phyloP scores from a whole-genome alignment of 2,329 filamentous ascomycete genomes.

The Pseudogymnoascus sp. region DNA sequence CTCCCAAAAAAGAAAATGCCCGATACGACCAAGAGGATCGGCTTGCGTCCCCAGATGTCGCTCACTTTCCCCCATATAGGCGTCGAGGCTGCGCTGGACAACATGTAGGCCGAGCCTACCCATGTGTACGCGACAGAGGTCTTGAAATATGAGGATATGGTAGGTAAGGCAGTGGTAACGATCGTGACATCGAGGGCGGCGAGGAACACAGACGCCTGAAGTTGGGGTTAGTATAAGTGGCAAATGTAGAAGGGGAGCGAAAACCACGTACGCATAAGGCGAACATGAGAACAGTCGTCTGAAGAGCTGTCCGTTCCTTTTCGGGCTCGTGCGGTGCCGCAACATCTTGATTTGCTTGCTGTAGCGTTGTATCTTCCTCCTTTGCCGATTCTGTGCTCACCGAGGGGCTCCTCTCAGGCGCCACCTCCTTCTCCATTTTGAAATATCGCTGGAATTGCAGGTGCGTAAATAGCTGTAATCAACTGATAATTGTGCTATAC shows the following conservation, averaged over 20 bases:
- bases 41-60: conserved; percentile 52
- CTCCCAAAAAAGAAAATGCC: conserved; percentile 45
- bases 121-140: conserved; percentile 53
- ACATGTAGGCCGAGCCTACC: conserved; percentile 67
- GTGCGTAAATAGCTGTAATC: neutral
- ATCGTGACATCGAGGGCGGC: conserved; percentile 39
- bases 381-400: neutral
- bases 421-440: neutral
- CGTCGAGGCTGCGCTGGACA: conserved; percentile 58
- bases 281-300: conserved; percentile 26
- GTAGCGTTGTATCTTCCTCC: neutral
- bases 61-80: conserved; percentile 63
- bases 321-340: conserved; percentile 18
- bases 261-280: conserved; percentile 27
- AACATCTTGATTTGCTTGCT: neutral
- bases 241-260: neutral
- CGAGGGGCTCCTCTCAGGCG: neutral
- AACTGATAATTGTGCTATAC: neutral
- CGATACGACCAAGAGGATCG: conserved; percentile 40
- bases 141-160: conserved; percentile 46
- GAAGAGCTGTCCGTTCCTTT: conserved; percentile 22
- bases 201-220: conserved; percentile 15
- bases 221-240: neutral
- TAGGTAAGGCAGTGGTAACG: conserved; percentile 53
- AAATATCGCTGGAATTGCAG: neutral